A percentile compares a stretch with the other conserved stretches of the same genome.
Evolutionary conservation across 306 rosid genomes (phyloP).

Genomic region (Crotalaria pallida): DNA sequence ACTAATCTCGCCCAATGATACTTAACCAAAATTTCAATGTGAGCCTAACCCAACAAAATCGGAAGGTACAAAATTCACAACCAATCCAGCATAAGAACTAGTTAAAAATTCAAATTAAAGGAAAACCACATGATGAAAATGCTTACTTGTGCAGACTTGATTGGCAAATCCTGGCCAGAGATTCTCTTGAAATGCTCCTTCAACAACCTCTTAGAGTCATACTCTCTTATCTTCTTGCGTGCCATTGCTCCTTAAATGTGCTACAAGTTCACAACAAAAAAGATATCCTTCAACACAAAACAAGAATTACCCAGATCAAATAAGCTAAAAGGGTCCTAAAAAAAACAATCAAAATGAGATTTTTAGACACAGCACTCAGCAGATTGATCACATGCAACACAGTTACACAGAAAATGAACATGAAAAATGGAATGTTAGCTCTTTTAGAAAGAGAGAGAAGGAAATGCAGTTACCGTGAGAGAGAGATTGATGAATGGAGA

Average conservation of each 20-base stretch:
- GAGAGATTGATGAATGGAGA: slow-evolving; percentile 7
- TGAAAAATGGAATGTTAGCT: neutral
- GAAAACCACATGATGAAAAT: neutral
- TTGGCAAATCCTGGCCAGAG: slow-evolving; percentile 61
- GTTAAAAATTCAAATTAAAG: neutral
- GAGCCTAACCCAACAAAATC: neutral
- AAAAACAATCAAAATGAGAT: slow-evolving; percentile 16
- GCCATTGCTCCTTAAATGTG: slow-evolving; percentile 57
- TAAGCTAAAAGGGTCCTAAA: slow-evolving; percentile 16
- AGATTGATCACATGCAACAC: neutral
- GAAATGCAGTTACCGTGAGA: slow-evolving; percentile 9
- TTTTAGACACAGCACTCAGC: neutral
- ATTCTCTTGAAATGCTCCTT: slow-evolving; percentile 82
- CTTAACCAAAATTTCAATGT: neutral
- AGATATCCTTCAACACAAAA: neutral
- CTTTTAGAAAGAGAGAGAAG: neutral
- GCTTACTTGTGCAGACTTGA: slow-evolving; percentile 78
- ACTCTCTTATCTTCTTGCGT: slow-evolving; percentile 98
- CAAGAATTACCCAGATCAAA: slow-evolving; percentile 23
- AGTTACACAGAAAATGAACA: neutral
- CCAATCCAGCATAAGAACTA: neutral
- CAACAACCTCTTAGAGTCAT: slow-evolving; percentile 92
- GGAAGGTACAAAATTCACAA: neutral
- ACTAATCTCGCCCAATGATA: too few species aligned
- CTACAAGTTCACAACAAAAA: neutral